A percentile compares a stretch with the other conserved stretches of the same genome.
Conservation (phyloP, 371 early-diverging fungal genomes). For the Mortierella sp. region DNA sequence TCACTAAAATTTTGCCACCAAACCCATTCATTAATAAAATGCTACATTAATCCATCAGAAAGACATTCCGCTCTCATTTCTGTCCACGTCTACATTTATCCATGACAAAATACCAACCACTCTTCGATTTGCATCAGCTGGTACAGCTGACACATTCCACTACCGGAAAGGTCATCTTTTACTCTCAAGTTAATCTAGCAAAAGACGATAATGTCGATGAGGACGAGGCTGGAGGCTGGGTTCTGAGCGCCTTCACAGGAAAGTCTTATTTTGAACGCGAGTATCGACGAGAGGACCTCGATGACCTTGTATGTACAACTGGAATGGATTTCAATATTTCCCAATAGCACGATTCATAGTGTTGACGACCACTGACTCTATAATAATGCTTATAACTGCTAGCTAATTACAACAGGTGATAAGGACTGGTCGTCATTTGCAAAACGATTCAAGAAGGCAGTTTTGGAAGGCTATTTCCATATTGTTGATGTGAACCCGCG, state of each 20-base stretch:
- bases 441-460: conserved; percentile 38
- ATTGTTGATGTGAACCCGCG: conserved; percentile 25
- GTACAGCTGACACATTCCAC: conserved; percentile 48
- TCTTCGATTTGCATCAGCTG: conserved; percentile 44
- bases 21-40: background rate
- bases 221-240: conserved; percentile 47
- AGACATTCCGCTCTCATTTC: too few species aligned
- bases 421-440: conserved; percentile 47
- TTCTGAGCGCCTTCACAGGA: conserved; percentile 51
- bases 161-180: conserved; percentile 42
- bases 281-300: conserved; percentile 44
- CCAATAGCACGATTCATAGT: too few species aligned
- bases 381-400: background rate
- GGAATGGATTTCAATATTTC: too few species aligned
- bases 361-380: background rate
- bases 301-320: conserved; percentile 32
- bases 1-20: conserved; percentile 19
- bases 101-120: conserved; percentile 37
- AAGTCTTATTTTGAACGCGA: conserved; percentile 51
- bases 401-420: conserved; percentile 42
- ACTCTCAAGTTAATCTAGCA: conserved; percentile 40
- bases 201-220: conserved; percentile 39
- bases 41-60: too few species aligned
- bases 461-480: conserved; percentile 41
- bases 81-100: background rate